Evolutionary conservation across 164 flowering plant species (phyloP).

Genomic region (Stephania japonica): DNA sequence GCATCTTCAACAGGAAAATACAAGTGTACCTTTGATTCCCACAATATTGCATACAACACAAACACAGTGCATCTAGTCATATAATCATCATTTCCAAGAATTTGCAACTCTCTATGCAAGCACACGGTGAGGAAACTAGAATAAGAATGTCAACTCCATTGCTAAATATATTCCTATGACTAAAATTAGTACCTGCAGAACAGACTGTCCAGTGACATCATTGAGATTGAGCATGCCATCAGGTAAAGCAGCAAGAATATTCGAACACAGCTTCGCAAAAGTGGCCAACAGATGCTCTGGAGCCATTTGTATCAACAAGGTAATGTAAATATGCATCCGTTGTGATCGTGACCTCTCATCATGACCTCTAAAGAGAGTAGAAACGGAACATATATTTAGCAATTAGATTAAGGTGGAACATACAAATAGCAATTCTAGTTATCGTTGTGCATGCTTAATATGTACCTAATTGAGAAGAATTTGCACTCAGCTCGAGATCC

Average conservation of each 20-base stretch:
- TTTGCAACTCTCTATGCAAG: not conserved
- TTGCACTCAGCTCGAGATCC: conserved; percentile 35
- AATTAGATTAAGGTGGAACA: not conserved
- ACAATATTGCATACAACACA: no score
- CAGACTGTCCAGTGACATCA: conserved; percentile 65
- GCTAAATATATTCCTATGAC: not conserved
- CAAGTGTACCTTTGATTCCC: no score
- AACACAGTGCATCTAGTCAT: not conserved
- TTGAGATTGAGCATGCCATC: conserved; percentile 82
- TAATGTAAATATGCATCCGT: conserved; percentile 79
- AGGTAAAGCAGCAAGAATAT: conserved; percentile 89
- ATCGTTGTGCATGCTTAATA: not conserved
- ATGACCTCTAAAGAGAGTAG: conserved; percentile 54
- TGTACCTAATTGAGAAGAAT: conserved; percentile 70
- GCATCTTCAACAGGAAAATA: no score
- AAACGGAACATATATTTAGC: not conserved
- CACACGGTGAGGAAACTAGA: not conserved
- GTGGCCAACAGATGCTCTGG: conserved; percentile 96
- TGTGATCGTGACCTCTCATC: conserved; percentile 70
- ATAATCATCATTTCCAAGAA: not conserved
- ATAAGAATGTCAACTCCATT: not conserved
- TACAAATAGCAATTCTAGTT: not conserved
- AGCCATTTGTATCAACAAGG: conserved; percentile 95
- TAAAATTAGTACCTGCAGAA: conserved; percentile 55
- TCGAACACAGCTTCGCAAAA: conserved; percentile 91